These are phyloP conservation scores for Claviceps digitariae DNA, from an alignment of 2,329 filamentous ascomycete genomes.

Conservation along the genomic window DNA sequence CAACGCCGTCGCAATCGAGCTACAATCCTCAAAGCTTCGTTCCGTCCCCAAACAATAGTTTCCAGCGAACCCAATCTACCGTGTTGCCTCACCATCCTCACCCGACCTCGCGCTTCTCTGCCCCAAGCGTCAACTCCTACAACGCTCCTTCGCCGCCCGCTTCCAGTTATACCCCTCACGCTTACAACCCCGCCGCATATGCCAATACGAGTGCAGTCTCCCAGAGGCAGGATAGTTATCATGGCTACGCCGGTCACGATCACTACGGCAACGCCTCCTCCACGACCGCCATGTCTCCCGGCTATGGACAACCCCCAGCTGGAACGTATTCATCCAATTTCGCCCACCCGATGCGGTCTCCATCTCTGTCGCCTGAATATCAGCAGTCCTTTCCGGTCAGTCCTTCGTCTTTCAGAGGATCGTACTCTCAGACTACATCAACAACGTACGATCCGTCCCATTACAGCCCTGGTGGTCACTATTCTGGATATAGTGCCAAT, in stretches of 20 bases:
- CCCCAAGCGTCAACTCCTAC: conserved; percentile 18
- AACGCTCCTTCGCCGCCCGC: conserved; percentile 23
- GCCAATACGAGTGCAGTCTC: conserved; percentile 28
- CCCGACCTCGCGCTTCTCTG: conserved; percentile 25
- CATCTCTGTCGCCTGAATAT: conserved; percentile 22
- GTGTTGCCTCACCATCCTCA: conserved; percentile 35
- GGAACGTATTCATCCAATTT: conserved; percentile 18
- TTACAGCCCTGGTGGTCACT: conserved; percentile 14
- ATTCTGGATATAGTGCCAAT: conserved; percentile 14
- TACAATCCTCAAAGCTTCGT: conserved; percentile 63
- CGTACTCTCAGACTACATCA: conserved; percentile 13
- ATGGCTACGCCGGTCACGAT: conserved; percentile 31
- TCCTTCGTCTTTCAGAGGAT: conserved; percentile 16
- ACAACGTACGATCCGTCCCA: conserved; percentile 24
- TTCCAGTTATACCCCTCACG: conserved; percentile 33
- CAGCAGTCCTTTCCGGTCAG: conserved; percentile 26
- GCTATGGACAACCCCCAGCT: conserved; percentile 24
- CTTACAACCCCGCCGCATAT: conserved; percentile 49
- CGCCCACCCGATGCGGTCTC: conserved; percentile 12
- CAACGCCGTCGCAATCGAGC: conserved; percentile 29
- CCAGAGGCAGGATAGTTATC: conserved; percentile 38
- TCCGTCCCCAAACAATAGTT: conserved; percentile 13
- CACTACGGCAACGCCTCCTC: conserved; percentile 27
- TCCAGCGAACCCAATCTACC: conserved; percentile 36
- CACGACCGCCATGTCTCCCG: conserved; percentile 20